These are phyloP conservation scores for Podospora conica DNA, from an alignment of 495 filamentous ascomycete genomes.

Conservation along the genomic window DNA sequence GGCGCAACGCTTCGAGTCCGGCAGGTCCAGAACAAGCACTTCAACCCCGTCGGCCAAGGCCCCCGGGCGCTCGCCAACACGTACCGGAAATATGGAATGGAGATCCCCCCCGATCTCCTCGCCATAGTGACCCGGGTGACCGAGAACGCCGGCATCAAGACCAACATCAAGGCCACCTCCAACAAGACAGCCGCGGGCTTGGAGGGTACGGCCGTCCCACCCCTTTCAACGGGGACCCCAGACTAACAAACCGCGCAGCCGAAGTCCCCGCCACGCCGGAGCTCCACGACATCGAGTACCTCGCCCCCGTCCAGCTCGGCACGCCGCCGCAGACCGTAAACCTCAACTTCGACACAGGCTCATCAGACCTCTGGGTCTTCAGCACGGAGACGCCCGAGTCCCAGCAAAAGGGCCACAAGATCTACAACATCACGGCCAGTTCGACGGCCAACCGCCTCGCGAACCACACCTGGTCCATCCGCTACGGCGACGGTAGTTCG, in stretches of 20 bases:
- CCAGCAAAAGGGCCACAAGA: constrained; percentile 44
- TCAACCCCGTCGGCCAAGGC: constrained; percentile 31
- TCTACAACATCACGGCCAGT: constrained; percentile 49
- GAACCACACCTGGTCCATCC: constrained; percentile 58
- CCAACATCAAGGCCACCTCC: not conserved
- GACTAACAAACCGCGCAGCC: constrained; percentile 16
- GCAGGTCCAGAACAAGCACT: constrained; percentile 37
- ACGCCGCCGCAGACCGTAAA: constrained; percentile 61
- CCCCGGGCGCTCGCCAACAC: constrained; percentile 36
- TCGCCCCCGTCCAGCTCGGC: constrained; percentile 60
- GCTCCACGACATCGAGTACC: constrained; percentile 59
- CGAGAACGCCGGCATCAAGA: constrained; percentile 3
- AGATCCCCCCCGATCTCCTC: constrained; percentile 29
- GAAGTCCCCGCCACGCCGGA: constrained; percentile 33
- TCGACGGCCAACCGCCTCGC: constrained; percentile 41
- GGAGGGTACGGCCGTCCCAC: constrained; percentile 6
- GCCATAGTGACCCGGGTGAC: constrained; percentile 28
- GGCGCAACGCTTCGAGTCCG: constrained; percentile 37
- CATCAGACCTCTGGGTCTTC: constrained; percentile 62
- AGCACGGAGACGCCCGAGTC: constrained; percentile 37
- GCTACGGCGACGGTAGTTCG: constrained; percentile 65
- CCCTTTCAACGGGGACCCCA: not conserved
- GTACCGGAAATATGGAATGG: constrained; percentile 36
- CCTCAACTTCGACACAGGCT: constrained; percentile 72
- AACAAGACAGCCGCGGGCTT: constrained; percentile 11